Evolutionary conservation across 2,329 filamentous ascomycete genomes (phyloP).

Genomic region (Nemania sp.): DNA sequence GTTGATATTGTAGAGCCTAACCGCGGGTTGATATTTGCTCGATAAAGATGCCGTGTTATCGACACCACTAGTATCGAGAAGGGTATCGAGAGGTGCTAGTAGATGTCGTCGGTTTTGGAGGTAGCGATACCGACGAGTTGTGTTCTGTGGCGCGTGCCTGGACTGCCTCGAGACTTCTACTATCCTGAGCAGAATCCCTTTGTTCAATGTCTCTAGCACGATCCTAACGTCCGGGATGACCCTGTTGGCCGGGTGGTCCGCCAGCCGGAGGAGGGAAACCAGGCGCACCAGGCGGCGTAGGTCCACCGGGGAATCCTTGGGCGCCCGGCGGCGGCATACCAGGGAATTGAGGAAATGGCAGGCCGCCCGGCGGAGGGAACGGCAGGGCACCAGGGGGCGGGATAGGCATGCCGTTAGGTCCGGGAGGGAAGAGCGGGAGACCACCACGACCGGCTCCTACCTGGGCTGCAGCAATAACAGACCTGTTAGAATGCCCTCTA

Average conservation of each 20-base stretch:
- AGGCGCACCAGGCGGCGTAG: conserved; percentile 51
- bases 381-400: conserved; percentile 58
- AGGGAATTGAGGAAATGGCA: conserved; percentile 55
- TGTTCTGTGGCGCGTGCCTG: too few species aligned
- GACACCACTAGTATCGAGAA: too few species aligned
- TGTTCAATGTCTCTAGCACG: conserved; percentile 17
- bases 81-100: background rate
- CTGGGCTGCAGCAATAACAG: conserved; percentile 53
- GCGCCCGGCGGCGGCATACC: conserved; percentile 57
- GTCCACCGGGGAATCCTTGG: conserved; percentile 55
- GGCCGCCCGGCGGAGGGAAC: conserved; percentile 51
- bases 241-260: conserved; percentile 50
- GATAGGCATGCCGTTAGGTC: conserved; percentile 57
- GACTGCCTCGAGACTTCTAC: background rate
- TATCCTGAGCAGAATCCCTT: too few species aligned
- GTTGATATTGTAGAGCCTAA: background rate
- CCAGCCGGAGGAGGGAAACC: conserved; percentile 51
- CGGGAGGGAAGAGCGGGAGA: conserved; percentile 59
- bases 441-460: conserved; percentile 45
- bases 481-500: conserved; percentile 29
- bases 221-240: conserved; percentile 53
- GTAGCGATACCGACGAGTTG: too few species aligned
- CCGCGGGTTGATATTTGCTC: background rate
- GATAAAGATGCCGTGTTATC: background rate
- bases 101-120: too few species aligned